phyloP scores from a whole-genome alignment of 192 early-diverging fungal genomes.

The Umbelopsis vinacea region DNA sequence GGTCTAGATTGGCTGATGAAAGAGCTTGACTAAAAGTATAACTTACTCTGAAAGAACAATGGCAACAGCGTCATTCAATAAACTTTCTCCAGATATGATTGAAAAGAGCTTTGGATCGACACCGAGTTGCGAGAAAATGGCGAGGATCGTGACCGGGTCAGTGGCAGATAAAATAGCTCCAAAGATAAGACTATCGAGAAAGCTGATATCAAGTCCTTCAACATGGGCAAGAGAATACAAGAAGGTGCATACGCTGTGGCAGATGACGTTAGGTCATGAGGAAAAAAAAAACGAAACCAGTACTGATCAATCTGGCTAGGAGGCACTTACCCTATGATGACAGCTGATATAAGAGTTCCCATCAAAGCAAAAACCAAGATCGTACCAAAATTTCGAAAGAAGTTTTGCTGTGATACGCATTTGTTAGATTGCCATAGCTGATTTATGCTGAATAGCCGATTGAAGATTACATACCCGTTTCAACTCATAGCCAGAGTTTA shows the following conservation, averaged over 20 bases:
- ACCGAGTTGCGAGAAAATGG: slow-evolving; percentile 91
- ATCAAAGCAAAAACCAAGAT: slow-evolving; percentile 94
- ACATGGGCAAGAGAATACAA: slow-evolving; percentile 72
- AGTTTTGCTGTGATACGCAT: slow-evolving; percentile 56
- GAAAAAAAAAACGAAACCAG: background rate
- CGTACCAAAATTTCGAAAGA: slow-evolving; percentile 88
- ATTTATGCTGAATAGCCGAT: background rate
- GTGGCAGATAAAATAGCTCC: slow-evolving; percentile 95
- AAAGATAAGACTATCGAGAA: slow-evolving; percentile 93
- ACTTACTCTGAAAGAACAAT: slow-evolving; percentile 91
- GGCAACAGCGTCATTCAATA: slow-evolving; percentile 96
- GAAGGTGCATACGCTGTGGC: slow-evolving; percentile 63
- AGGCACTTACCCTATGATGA: slow-evolving; percentile 79
- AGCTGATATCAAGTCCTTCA: slow-evolving; percentile 70
- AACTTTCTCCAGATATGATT: slow-evolving; percentile 95
- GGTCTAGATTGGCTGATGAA: background rate
- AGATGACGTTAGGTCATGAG: slow-evolving; percentile 27
- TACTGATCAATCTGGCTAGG: background rate
- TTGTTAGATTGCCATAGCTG: background rate
- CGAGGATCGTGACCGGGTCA: slow-evolving; percentile 95
- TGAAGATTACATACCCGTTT: slow-evolving; percentile 64
- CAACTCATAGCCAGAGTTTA: slow-evolving; percentile 96
- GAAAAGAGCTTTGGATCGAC: slow-evolving; percentile 96
- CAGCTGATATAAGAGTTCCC: slow-evolving; percentile 90
- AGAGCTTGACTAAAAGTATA: background rate